Percentiles rank a stretch among this genome's conserved stretches.
Evolutionary conservation across 2,329 filamentous ascomycete species (phyloP).

Genomic region (Fusarium anthophilum): DNA sequence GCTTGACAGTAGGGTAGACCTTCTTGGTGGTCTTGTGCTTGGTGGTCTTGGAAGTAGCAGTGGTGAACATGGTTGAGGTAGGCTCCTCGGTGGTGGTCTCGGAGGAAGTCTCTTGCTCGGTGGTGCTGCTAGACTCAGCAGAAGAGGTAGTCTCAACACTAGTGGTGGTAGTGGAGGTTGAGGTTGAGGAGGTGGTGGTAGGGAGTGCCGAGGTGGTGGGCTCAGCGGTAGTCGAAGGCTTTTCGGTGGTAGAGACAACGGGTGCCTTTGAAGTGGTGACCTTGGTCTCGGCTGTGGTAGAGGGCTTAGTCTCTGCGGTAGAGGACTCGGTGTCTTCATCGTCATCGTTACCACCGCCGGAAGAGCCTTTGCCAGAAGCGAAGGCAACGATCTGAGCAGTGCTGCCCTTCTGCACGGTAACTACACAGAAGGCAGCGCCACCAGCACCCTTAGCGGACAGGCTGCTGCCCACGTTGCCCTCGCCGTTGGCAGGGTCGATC

Average conservation of each 20-base stretch:
- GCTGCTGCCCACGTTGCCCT: conserved; percentile 68
- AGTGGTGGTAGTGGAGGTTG: conserved; percentile 29
- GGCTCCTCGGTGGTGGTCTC: conserved; percentile 25
- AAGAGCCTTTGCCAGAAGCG: conserved; percentile 51
- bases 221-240: conserved; percentile 21
- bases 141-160: conserved; percentile 20
- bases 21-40: conserved; percentile 31
- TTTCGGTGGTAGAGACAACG: conserved; percentile 34
- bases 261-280: conserved; percentile 28
- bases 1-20: conserved; percentile 38
- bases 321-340: conserved; percentile 21
- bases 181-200: conserved; percentile 19
- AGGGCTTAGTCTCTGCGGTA: conserved; percentile 36
- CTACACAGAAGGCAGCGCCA: conserved; percentile 77
- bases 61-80: conserved; percentile 43
- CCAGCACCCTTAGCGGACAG: conserved; percentile 69
- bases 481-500: conserved; percentile 68
- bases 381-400: conserved; percentile 75
- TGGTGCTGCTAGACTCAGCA: conserved; percentile 17
- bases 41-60: conserved; percentile 21
- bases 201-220: conserved; percentile 29
- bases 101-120: conserved; percentile 4
- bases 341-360: conserved; percentile 31
- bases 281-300: conserved; percentile 21
- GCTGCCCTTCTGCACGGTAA: conserved; percentile 73